Evolutionary conservation across 208 protist species (phyloP), one percentile per base, ranked within the genome.

Genomic region (Trypanosoma lewisi): DNA sequence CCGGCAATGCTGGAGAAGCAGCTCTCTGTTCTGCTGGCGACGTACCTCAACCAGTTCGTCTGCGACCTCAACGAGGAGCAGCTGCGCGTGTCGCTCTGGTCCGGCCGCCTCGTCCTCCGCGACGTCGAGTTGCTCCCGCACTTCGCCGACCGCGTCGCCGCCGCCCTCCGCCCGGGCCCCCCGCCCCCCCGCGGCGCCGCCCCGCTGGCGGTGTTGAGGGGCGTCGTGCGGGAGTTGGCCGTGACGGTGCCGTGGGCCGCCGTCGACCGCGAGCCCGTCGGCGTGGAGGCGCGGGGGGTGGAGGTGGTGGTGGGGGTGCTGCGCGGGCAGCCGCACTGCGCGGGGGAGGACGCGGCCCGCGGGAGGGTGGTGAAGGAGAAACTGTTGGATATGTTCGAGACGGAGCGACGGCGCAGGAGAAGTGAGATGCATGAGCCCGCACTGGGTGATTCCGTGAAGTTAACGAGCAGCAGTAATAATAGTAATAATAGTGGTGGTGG

Each of bases 1-100:
- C n/a, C n/a, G n/a, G 11, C 21, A n/a, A 92, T 95, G 89, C 67
- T 93, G 5, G 85, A 93, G 58, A 84, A 80, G 53, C 85, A 87
- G 44, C 61, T 93, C 23, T 79, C 89, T 1, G 74, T 76, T 34
- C 45, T 89, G 9, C 64, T 95, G 8, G 89, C 82, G 21, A 63
- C 54, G 11, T 67, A 89, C 39, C 75, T 95, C 7, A 78, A 79
- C 31, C 62, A 77, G 33, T 95, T 93, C 55, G 83, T 95, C 31
- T 61, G 80, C 21, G 75, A 91, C 37, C 65, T 89, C 0, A 91
- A 85, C 65, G 83, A 86, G 23, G 82, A 85, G 39, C 81, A 92
- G 50, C 71, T 95, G 16, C 75, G 77, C 34, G 45, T 93, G 9
- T 95, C 89, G 0, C 61, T 95, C 25, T 95, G 89, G 85, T 89